Conservation (phyloP, 495 filamentous ascomycete genomes). For the Annulohypoxylon maeteangense region DNA sequence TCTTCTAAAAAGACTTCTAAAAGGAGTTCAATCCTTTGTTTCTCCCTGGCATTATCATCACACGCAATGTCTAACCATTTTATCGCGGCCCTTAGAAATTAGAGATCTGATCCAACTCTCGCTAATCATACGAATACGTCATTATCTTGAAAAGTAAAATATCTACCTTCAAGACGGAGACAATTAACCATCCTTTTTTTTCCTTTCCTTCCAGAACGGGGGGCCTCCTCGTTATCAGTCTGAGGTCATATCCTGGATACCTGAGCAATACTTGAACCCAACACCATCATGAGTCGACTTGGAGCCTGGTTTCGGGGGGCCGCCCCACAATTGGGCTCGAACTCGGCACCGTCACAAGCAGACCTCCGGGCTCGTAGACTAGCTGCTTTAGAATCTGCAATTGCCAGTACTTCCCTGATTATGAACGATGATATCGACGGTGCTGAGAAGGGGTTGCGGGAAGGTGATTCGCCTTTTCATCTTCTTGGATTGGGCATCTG, state of each 20-base stretch:
- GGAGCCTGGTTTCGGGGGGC: constrained; percentile 48
- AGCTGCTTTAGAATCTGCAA: constrained; percentile 60
- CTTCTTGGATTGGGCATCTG: constrained; percentile 85
- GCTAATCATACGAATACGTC: constrained; percentile 8
- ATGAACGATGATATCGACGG: constrained; percentile 94
- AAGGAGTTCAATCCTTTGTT: neutral
- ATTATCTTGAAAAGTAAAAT: neutral
- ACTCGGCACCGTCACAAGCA: constrained; percentile 34
- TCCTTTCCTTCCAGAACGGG: neutral
- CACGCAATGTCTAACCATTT: neutral
- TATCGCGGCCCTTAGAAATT: constrained; percentile 9
- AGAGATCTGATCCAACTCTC: neutral
- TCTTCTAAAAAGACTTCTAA: constrained; percentile 15
- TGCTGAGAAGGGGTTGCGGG: constrained; percentile 78
- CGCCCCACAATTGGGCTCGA: constrained; percentile 38
- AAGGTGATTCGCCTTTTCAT: constrained; percentile 89
- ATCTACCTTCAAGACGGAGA: neutral
- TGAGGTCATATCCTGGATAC: neutral
- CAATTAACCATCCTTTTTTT: neutral
- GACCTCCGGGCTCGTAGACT: constrained; percentile 45
- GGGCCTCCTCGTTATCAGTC: neutral
- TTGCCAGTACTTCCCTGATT: constrained; percentile 66
- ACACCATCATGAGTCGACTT: constrained; percentile 44
- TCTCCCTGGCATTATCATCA: neutral
- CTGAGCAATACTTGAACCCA: neutral